A percentile compares a stretch with the other conserved stretches of the same genome.
phyloP scores from a whole-genome alignment of 495 filamentous ascomycete genomes.

The Saxophila tyrrhenica region DNA sequence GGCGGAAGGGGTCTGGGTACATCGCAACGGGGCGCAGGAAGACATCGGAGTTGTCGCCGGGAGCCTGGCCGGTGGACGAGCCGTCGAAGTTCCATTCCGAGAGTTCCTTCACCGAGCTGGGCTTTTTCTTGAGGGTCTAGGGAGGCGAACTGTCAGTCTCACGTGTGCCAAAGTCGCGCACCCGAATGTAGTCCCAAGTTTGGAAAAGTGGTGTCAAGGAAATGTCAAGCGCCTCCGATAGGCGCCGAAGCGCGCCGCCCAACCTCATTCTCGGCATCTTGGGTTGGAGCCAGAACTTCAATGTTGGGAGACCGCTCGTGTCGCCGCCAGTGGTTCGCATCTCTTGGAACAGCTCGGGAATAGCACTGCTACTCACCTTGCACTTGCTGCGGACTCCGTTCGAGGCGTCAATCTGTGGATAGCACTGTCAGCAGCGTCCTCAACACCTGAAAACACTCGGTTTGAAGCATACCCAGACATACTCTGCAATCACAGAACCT shows the following conservation, averaged over 20 bases:
- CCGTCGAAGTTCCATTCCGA: conserved; percentile 99
- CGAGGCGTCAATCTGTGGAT: no score
- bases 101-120: conserved; percentile 62
- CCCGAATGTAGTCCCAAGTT: neutral
- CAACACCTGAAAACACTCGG: no score
- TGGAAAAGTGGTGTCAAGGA: neutral
- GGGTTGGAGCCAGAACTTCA: neutral
- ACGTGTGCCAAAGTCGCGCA: neutral
- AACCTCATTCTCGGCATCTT: neutral
- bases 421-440: no score
- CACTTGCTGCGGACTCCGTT: conserved; percentile 79
- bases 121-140: conserved; percentile 69
- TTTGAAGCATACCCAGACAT: conserved; percentile 99
- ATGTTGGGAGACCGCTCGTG: neutral
- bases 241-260: neutral
- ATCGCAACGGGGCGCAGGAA: conserved; percentile 86
- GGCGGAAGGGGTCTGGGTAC: conserved; percentile 88
- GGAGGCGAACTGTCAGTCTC: neutral
- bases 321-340: neutral
- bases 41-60: conserved; percentile 94
- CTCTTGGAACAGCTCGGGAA: no score
- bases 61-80: conserved; percentile 87
- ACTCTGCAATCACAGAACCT: conserved; percentile 77
- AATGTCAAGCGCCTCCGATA: neutral
- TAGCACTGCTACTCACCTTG: conserved; percentile 84